These are phyloP conservation scores for Petunia hybrid DNA, from an alignment of 305 asterid genomes.

Conservation along the genomic window DNA sequence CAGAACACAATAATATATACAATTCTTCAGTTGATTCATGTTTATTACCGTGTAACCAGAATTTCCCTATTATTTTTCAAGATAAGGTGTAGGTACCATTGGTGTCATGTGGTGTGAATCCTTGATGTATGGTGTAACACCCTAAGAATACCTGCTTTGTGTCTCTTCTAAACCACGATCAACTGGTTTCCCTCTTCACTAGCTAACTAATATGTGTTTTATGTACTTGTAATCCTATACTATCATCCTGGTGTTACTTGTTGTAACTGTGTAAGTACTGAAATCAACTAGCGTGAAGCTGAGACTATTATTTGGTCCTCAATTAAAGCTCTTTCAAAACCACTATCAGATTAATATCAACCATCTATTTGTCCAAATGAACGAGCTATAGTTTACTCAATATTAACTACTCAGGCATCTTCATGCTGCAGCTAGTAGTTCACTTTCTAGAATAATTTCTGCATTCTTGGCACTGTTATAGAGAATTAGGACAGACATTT, in stretches of 20 bases:
- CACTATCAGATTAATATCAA: neutral
- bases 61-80: neutral
- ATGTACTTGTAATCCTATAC: neutral
- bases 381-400: neutral
- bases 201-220: neutral
- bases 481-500: neutral
- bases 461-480: neutral
- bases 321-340: neutral
- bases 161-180: neutral
- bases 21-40: neutral
- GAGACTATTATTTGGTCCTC: neutral
- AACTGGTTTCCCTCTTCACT: neutral
- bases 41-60: neutral
- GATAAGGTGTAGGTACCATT: constrained; percentile 3
- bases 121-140: neutral
- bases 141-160: neutral
- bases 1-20: too few relatives aligned
- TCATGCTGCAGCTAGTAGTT: neutral
- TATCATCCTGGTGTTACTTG: neutral
- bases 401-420: neutral
- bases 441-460: neutral
- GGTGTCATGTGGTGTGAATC: neutral
- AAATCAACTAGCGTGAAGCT: neutral
- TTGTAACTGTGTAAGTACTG: neutral
- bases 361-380: neutral